Conservation (phyloP, 2,329 filamentous ascomycete species). For the Fusarium nelsonii region DNA sequence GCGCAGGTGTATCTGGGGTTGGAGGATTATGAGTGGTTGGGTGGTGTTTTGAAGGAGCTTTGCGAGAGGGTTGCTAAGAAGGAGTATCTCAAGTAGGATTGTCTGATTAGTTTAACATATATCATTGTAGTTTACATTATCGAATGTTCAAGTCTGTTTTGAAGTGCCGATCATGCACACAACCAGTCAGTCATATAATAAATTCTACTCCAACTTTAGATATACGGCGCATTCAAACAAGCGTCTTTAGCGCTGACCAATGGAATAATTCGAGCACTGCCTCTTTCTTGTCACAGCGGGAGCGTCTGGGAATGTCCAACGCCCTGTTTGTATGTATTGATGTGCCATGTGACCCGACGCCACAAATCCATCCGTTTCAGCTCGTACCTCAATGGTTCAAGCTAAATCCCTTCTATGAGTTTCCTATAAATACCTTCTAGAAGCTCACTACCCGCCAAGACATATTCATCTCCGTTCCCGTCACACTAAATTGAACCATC, state of each 20-base stretch:
- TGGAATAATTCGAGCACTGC: background rate
- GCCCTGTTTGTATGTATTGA: slow-evolving; percentile 10
- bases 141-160: background rate
- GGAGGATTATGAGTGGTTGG: slow-evolving; percentile 81
- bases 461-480: background rate
- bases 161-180: background rate
- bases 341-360: slow-evolving; percentile 18
- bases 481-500: too few relatives aligned
- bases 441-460: slow-evolving; percentile 1
- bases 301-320: background rate
- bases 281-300: background rate
- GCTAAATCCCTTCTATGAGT: background rate
- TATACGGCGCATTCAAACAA: background rate
- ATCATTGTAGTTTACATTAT: background rate
- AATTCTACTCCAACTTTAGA: background rate
- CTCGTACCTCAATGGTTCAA: background rate
- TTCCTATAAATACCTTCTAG: slow-evolving; percentile 24
- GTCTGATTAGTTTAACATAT: background rate
- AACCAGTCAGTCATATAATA: background rate
- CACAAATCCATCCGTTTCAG: background rate
- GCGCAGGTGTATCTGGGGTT: slow-evolving; percentile 87
- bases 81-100: slow-evolving; percentile 47
- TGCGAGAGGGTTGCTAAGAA: slow-evolving; percentile 56
- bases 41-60: slow-evolving; percentile 65
- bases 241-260: background rate